Percentiles rank a stretch among this genome's conserved stretches.
These are phyloP conservation scores for Calocybe gangraenosa DNA, from an alignment of 768 basidiomycete species.

Conservation along the genomic window DNA sequence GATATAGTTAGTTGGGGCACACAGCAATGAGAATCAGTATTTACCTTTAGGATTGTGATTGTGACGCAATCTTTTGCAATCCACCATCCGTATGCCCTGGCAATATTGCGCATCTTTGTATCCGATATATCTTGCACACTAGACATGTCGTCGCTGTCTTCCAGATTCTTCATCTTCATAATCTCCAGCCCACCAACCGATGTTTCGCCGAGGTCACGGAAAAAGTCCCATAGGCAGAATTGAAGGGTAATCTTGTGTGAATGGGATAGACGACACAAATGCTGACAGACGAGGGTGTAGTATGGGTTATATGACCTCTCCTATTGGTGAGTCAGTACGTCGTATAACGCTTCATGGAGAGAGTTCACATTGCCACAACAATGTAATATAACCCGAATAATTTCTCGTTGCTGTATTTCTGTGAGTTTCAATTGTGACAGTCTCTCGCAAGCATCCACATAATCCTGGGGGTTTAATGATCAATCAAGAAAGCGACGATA, in stretches of 20 bases:
- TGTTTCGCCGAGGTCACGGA: conserved; percentile 85
- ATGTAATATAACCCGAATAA: conserved; percentile 87
- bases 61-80: conserved; percentile 78
- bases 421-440: conserved; percentile 77
- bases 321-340: conserved; percentile 32
- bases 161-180: conserved; percentile 55
- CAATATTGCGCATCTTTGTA: conserved; percentile 65
- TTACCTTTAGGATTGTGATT: conserved; percentile 80
- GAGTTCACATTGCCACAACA: conserved; percentile 81
- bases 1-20: neutral
- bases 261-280: conserved; percentile 75
- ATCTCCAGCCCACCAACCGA: conserved; percentile 77
- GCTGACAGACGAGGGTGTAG: conserved; percentile 85
- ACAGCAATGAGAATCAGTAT: conserved; percentile 2
- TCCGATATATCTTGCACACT: conserved; percentile 52
- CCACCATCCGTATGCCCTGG: conserved; percentile 90
- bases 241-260: conserved; percentile 90
- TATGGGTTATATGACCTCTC: conserved; percentile 95
- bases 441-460: conserved; percentile 92
- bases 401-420: conserved; percentile 91
- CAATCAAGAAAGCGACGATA: neutral
- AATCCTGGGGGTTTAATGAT: conserved; percentile 58
- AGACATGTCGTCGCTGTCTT: conserved; percentile 38
- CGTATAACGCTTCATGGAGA: neutral
- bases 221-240: conserved; percentile 95